A percentile compares a stretch with the other conserved stretches of the same genome.
Conservation (phyloP, 1,139 yeast genomes). For the Meyerozyma smithsonii region DNA sequence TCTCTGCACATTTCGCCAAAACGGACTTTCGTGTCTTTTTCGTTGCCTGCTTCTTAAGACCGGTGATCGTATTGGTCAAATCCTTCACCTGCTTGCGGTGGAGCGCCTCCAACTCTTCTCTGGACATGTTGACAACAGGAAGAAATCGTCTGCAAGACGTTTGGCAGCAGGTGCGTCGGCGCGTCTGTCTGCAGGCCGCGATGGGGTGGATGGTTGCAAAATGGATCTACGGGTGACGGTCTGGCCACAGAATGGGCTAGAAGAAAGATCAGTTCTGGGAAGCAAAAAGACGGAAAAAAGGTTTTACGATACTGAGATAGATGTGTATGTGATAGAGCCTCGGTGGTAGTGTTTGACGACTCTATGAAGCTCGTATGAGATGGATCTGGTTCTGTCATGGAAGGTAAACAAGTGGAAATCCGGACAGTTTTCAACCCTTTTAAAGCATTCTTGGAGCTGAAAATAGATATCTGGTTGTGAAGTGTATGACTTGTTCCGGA, state of each 20-base stretch:
- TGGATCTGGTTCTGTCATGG: too few relatives aligned
- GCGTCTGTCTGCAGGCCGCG: too few relatives aligned
- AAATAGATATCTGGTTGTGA: too few relatives aligned
- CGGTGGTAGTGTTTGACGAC: too few relatives aligned
- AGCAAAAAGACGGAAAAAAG: not conserved
- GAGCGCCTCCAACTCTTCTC: constrained; percentile 52
- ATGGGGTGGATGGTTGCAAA: not conserved
- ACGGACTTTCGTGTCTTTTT: constrained; percentile 68
- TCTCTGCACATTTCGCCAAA: constrained; percentile 47
- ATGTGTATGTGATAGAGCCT: too few relatives aligned
- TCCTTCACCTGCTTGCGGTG: constrained; percentile 71
- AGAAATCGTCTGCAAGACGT: not conserved
- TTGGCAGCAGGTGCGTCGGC: not conserved
- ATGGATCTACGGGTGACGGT: not conserved
- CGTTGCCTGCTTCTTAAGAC: constrained; percentile 77
- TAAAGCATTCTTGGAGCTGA: too few relatives aligned
- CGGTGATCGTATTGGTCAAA: constrained; percentile 60
- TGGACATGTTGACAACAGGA: not conserved
- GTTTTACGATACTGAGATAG: too few relatives aligned
- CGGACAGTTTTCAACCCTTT: too few relatives aligned
- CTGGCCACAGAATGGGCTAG: too few relatives aligned
- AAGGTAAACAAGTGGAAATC: too few relatives aligned
- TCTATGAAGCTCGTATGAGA: too few relatives aligned
- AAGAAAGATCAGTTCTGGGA: not conserved
- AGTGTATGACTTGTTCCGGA: too few relatives aligned